Evolutionary conservation across 1,284 basidiomycete species (phyloP).

Genomic region (Flammula alnicola): DNA sequence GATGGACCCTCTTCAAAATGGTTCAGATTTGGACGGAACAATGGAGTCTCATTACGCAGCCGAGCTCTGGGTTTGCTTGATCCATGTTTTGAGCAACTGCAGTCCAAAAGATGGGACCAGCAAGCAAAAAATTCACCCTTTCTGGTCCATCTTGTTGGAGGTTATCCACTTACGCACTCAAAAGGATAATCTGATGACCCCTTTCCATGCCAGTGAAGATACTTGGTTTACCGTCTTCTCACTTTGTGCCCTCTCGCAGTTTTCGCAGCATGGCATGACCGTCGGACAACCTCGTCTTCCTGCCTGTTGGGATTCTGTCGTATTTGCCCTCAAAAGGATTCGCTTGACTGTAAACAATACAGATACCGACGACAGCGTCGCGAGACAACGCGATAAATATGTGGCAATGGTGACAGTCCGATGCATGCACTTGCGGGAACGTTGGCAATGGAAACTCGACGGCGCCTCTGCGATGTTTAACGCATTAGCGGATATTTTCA

Average conservation of each 20-base stretch:
- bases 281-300: constrained; percentile 52
- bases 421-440: constrained; percentile 71
- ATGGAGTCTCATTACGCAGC: constrained; percentile 44
- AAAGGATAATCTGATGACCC: constrained; percentile 12
- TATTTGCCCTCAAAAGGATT: constrained; percentile 62
- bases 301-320: constrained; percentile 73
- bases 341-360: constrained; percentile 57
- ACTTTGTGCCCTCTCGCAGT: constrained; percentile 80
- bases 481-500: constrained; percentile 78
- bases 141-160: constrained; percentile 52
- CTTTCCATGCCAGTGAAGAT: constrained; percentile 64
- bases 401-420: constrained; percentile 75
- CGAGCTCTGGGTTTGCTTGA: constrained; percentile 79
- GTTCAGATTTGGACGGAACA: constrained; percentile 39
- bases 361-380: constrained; percentile 30
- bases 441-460: constrained; percentile 79
- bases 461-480: constrained; percentile 66
- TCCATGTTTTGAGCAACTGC: constrained; percentile 54
- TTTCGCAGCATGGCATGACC: constrained; percentile 69
- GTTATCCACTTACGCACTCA: constrained; percentile 36
- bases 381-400: constrained; percentile 71
- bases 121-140: constrained; percentile 37
- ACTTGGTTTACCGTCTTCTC: constrained; percentile 77
- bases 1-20: constrained; percentile 45
- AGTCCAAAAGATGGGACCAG: constrained; percentile 21